Base-by-base conservation (phyloP, 176 grass and related monocot species). In the Zizania latifolia region DNA sequence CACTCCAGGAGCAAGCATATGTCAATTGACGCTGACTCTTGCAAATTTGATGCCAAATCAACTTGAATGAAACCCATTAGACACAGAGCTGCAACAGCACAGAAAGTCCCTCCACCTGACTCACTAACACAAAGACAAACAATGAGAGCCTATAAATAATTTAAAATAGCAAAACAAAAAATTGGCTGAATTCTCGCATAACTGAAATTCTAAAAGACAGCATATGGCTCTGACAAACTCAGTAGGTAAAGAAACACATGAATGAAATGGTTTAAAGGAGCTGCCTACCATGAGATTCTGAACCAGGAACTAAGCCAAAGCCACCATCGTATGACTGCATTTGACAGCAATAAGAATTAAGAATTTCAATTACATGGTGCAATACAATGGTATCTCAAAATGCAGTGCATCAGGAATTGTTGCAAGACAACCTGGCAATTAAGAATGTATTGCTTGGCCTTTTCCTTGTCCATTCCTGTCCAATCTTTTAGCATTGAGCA, bases 251-350 rank as follows among this genome's bases (percentile, higher is more conserved):
- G 51, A 6, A 48, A 81, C 28, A 55, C 29, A 83, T 62, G 17
- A 24, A 53, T 53, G 6, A 70, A 44, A 57, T n/a, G 35, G 35
- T 31, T 64, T 55, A 48, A 88, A 34, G 53, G 43, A 74, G 17
- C 30, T 68, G n/a, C n/a, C n/a, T 72, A 98, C 91, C 95, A 88
- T 98, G 95, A 88, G 95, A 94, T 80, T 98, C 95, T 33, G 84
- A 91, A 86, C 91, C 86, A 26, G 95, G 95, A 81, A 79, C 86
- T 57, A 98, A 83, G 72, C 95, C 91, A 83, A 98, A 98, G 65
- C 91, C 95, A 80, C 95, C 95, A 81, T 98, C 95, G 80, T 98
- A 98, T 65, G 94, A 94, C 94, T 98, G 86, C 51, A 91, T 28
- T 26, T 23, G 27, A 43, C 69, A 83, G 10, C 6, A 82, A 85